Percentiles rank a stretch among this genome's conserved stretches.
Evolutionary conservation across 345 rosid genomes (phyloP).

Genomic region (Lepidium aucheri): DNA sequence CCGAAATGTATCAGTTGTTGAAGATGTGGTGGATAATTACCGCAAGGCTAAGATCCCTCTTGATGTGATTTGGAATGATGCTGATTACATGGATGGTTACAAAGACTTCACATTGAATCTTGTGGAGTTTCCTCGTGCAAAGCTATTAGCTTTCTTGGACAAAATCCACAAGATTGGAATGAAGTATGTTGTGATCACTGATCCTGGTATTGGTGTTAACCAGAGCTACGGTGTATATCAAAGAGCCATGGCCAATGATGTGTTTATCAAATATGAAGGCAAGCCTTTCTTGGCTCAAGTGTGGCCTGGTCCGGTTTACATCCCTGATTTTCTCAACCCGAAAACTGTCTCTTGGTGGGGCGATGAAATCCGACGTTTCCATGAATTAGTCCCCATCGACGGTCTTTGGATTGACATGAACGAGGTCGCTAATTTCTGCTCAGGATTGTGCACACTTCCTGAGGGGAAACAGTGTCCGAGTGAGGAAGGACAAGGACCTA

Average conservation of each 20-base stretch:
- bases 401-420: constrained; percentile 98
- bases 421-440: constrained; percentile 80
- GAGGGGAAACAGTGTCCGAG: constrained; percentile 56
- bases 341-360: constrained; percentile 90
- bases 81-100: constrained; percentile 90
- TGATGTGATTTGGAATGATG: constrained; percentile 94
- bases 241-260: constrained; percentile 71
- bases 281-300: constrained; percentile 89
- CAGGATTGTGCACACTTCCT: constrained; percentile 65
- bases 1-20: constrained; percentile 78
- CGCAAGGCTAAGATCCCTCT: constrained; percentile 76
- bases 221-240: constrained; percentile 64
- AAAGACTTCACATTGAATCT: constrained; percentile 87
- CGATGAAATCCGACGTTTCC: constrained; percentile 73
- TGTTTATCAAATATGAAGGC: constrained; percentile 81
- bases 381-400: constrained; percentile 74
- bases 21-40: constrained; percentile 89
- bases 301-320: constrained; percentile 93
- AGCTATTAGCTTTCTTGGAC: constrained; percentile 71
- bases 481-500: constrained; percentile 57
- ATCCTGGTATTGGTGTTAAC: constrained; percentile 75
- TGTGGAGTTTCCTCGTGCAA: constrained; percentile 52
- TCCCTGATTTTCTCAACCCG: constrained; percentile 95
- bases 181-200: constrained; percentile 81
- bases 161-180: constrained; percentile 74